Evolutionary conservation across 371 early-diverging fungal species (phyloP), one percentile per base, ranked within the genome.

Genomic region (Syncephalastrum contaminatum): DNA sequence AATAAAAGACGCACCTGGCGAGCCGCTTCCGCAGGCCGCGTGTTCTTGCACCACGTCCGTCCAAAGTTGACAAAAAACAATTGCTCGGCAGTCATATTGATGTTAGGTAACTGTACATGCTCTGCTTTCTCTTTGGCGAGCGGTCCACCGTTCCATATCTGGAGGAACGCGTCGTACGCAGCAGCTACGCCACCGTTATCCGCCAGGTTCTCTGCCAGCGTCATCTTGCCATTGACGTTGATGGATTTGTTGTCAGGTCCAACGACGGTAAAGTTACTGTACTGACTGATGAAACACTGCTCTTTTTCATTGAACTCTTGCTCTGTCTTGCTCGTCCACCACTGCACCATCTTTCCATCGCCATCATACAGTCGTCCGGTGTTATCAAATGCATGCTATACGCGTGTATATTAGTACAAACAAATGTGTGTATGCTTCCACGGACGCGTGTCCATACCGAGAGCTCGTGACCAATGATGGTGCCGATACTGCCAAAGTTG

Each of bases 201-300:
- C 4, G 92, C 88, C 39, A 92, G 57, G 61, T 89, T 90, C 59
- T 89, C 89, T 18, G 80, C 79, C 12, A 89, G 64, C 0, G 89
- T 89, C 27, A 84, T 43, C 48, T 77, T 59, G 39, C 88, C 85
- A 56, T 85, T 73, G 21, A 88, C 70, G 48, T 60, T 40, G 5
- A 64, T 54, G 13, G 16, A 43, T 36, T 63, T 63, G 10, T 60
- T 66, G 25, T 55, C 53, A 21, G 59, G 61, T 3, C 59, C 72
- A 44, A 55, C 30, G 5, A 79, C 54, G 1, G 72, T 66, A 53
- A 71, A 87, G 0, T 74, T 70, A 36, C 59, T 58, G 61, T 88
- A 90, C 54, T 88, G 88, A n/a, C 83, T 56, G 10, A 85, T 66
- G 67, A 86, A 89, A 66, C 89, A 87, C 53, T 79, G 60, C 0